Conservation (phyloP, 2,329 filamentous ascomycete genomes). For the Exophiala bonariae region DNA sequence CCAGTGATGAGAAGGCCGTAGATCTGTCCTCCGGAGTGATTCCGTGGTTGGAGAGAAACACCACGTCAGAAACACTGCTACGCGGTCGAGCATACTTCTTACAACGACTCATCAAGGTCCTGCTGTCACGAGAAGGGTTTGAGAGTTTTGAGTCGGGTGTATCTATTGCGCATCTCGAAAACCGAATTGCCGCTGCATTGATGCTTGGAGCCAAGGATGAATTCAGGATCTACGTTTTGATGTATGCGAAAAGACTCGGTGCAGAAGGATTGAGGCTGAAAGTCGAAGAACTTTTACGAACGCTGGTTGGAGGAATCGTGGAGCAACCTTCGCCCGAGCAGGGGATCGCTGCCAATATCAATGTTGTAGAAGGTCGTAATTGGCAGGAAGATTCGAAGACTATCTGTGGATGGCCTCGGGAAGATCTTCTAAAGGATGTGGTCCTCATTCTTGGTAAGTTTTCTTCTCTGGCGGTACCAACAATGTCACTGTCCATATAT, state of each 20-base stretch:
- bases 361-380: constrained; percentile 52
- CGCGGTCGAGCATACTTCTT: constrained; percentile 90
- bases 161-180: constrained; percentile 92
- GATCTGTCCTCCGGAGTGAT: constrained; percentile 88
- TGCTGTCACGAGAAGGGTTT: constrained; percentile 85
- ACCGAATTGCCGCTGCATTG: constrained; percentile 84
- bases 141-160: constrained; percentile 89
- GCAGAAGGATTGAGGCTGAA: constrained; percentile 84
- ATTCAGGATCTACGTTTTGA: constrained; percentile 91
- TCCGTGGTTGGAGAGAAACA: constrained; percentile 88
- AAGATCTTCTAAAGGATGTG: constrained; percentile 84
- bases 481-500: no score
- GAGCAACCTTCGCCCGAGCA: constrained; percentile 50
- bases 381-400: constrained; percentile 69
- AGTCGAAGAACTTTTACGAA: constrained; percentile 87
- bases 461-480: no score
- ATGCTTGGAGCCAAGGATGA: constrained; percentile 85
- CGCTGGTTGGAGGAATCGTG: constrained; percentile 71
- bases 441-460: constrained; percentile 85
- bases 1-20: constrained; percentile 52
- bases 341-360: constrained; percentile 43
- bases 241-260: constrained; percentile 95
- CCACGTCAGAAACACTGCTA: constrained; percentile 86
- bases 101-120: constrained; percentile 84
- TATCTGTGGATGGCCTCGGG: constrained; percentile 87